These are phyloP conservation scores for Sambucus nigra DNA, from an alignment of 129 eudicot species.

Conservation along the genomic window DNA sequence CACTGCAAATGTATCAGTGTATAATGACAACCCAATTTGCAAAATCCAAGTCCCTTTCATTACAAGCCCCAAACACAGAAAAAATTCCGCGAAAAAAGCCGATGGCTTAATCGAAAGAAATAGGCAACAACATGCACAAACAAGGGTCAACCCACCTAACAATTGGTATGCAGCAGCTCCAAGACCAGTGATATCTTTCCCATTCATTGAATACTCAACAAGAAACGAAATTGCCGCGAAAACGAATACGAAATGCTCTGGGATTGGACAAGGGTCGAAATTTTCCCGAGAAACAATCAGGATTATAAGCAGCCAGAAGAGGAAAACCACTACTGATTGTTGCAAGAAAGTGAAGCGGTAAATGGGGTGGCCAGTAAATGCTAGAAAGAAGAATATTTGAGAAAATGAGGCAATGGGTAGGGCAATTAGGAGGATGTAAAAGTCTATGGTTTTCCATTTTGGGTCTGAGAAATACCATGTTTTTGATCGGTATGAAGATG, in stretches of 20 bases:
- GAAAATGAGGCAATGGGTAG: slow-evolving; percentile 61
- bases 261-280: slow-evolving; percentile 28
- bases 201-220: slow-evolving; percentile 44
- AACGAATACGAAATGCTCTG: slow-evolving; percentile 40
- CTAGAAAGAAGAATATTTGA: slow-evolving; percentile 37
- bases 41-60: slow-evolving; percentile 79
- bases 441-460: slow-evolving; percentile 58
- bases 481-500: slow-evolving; percentile 55
- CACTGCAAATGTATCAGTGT: slow-evolving; percentile 44
- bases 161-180: slow-evolving; percentile 36
- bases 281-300: slow-evolving; percentile 31
- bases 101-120: slow-evolving; percentile 45
- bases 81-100: slow-evolving; percentile 57
- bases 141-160: slow-evolving; percentile 47
- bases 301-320: slow-evolving; percentile 65
- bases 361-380: slow-evolving; percentile 55
- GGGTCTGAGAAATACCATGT: slow-evolving; percentile 57
- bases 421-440: slow-evolving; percentile 39
- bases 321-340: slow-evolving; percentile 48
- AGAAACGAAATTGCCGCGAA: slow-evolving; percentile 50
- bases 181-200: slow-evolving; percentile 48
- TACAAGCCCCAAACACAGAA: slow-evolving; percentile 45
- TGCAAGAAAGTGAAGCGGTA: slow-evolving; percentile 54
- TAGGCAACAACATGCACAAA: slow-evolving; percentile 59
- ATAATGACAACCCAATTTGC: slow-evolving; percentile 66